A percentile compares a stretch with the other conserved stretches of the same genome.
Evolutionary conservation across 192 early-diverging fungal genomes (phyloP).

Genomic region (Coemansia sp.): DNA sequence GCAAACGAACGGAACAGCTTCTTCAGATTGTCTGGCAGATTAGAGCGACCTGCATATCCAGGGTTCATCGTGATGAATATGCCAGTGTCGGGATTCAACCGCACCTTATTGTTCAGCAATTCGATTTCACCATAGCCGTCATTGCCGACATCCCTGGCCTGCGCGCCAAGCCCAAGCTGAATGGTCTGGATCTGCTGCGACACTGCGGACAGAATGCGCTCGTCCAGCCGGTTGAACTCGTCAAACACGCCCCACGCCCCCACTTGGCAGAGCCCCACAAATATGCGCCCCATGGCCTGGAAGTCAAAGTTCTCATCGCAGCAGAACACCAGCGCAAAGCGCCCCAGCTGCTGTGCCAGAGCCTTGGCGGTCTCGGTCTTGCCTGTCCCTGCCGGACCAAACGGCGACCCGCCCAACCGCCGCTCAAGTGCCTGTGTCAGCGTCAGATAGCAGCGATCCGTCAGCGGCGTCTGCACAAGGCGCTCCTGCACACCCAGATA

Average conservation of each 20-base stretch:
- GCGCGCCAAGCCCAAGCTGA: constrained; percentile 78
- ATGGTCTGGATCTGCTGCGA: constrained; percentile 99
- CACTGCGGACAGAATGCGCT: constrained; percentile 96
- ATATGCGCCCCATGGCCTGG: constrained; percentile 99
- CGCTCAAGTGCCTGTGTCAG: constrained; percentile 94
- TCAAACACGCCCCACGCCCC: constrained; percentile 99
- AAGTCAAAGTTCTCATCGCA: constrained; percentile 99
- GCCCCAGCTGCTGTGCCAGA: constrained; percentile 88
- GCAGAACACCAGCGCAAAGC: constrained; percentile 99
- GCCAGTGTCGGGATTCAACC: constrained; percentile 87
- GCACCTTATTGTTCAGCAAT: constrained; percentile 84
- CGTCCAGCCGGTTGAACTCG: constrained; percentile 99
- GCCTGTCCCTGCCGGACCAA: constrained; percentile 98
- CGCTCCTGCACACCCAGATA: constrained; percentile 97
- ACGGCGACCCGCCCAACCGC: constrained; percentile 93
- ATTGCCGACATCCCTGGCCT: constrained; percentile 25
- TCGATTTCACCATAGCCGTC: constrained; percentile 74
- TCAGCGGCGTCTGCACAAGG: constrained; percentile 97
- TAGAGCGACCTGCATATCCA: constrained; percentile 97
- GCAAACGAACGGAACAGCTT: constrained; percentile 98
- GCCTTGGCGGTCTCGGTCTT: constrained; percentile 99
- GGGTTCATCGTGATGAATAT: constrained; percentile 99
- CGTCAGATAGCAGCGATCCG: constrained; percentile 98
- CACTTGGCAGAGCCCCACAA: constrained; percentile 97
- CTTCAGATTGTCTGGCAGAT: constrained; percentile 98